These are phyloP conservation scores for Brassica carinata DNA, from an alignment of 345 rosid genomes.

Conservation along the genomic window DNA sequence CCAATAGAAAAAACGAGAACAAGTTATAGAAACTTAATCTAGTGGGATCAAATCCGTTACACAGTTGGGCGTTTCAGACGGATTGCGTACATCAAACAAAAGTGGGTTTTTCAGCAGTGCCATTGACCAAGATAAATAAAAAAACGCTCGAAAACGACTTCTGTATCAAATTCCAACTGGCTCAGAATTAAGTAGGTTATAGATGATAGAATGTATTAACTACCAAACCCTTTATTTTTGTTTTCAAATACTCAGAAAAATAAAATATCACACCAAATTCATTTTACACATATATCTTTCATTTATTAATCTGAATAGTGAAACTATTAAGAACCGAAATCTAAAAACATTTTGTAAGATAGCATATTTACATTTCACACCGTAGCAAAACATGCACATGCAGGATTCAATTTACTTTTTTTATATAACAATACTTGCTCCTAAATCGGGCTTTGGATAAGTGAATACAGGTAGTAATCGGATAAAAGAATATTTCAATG, in stretches of 20 bases:
- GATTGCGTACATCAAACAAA: slow-evolving; percentile 3
- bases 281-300: neutral
- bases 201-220: neutral
- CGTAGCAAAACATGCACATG: neutral
- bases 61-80: neutral
- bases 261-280: neutral
- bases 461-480: too few species aligned
- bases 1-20: neutral
- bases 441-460: too few species aligned
- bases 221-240: too few species aligned
- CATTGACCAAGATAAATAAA: neutral
- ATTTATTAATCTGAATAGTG: neutral
- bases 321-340: neutral
- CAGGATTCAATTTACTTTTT: neutral
- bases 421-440: too few species aligned
- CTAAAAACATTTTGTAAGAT: neutral
- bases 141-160: neutral
- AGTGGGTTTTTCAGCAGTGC: neutral
- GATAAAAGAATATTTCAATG: too few species aligned
- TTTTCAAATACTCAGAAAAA: too few species aligned
- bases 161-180: neutral
- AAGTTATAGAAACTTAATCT: neutral
- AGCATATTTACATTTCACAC: neutral
- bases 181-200: neutral
- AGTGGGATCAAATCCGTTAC: neutral